Evolutionary conservation across 495 filamentous ascomycete species (phyloP).

Genomic region (Opeltia flavorubescens): DNA sequence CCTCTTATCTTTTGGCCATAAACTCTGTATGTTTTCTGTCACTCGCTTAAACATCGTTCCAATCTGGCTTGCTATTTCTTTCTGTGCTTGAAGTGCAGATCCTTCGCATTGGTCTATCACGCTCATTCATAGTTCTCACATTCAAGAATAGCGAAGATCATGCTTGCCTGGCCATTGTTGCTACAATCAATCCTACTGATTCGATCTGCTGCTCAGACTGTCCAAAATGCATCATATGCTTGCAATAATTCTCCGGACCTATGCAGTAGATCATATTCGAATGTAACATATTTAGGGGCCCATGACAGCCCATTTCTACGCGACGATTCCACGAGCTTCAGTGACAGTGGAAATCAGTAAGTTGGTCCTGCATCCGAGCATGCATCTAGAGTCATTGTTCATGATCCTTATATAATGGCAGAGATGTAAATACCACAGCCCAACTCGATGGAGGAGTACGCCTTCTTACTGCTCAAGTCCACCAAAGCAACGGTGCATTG

Average conservation of each 20-base stretch:
- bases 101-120: too few species aligned
- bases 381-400: too few species aligned
- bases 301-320: constrained; percentile 49
- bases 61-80: too few species aligned
- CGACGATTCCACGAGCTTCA: constrained; percentile 35
- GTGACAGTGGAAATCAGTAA: constrained; percentile 50
- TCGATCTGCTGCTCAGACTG: neutral
- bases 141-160: too few species aligned
- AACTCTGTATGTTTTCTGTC: too few species aligned
- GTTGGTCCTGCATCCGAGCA: neutral
- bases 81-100: neutral
- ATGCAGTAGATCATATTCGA: constrained; percentile 43
- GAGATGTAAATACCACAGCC: constrained; percentile 54
- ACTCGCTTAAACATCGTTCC: too few species aligned
- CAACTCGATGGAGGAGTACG: constrained; percentile 59
- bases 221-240: constrained; percentile 2
- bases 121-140: too few species aligned
- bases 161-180: neutral
- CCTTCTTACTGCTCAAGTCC: constrained; percentile 57
- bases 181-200: neutral
- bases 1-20: too few species aligned
- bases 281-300: constrained; percentile 50
- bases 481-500: constrained; percentile 41
- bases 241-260: constrained; percentile 52
- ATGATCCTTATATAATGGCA: constrained; percentile 10